Evolutionary conservation across 805 yeast genomes (phyloP), one percentile per base, ranked within the genome.

Genomic region (Candida pseudofarinosa): DNA sequence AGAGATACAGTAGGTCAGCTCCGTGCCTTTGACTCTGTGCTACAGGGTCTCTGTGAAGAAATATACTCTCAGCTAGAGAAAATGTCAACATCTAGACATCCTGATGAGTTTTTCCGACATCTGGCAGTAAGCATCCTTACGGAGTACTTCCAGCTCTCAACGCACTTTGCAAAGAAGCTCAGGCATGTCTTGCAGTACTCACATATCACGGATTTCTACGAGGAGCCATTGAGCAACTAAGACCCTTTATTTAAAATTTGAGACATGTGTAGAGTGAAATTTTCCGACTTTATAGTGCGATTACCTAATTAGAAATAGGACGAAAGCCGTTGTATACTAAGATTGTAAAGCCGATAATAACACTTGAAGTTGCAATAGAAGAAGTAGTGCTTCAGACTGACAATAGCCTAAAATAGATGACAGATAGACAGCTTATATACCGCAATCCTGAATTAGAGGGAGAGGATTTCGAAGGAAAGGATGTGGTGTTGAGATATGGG

Each of bases 401-500:
- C n/a, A n/a, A n/a, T n/a, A n/a, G n/a, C n/a, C n/a, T n/a, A n/a
- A n/a, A n/a, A n/a, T n/a, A n/a, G n/a, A n/a, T n/a, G n/a, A n/a
- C n/a, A n/a, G n/a, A n/a, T n/a, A n/a, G n/a, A n/a, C n/a, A n/a
- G n/a, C n/a, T n/a, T n/a, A 44, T 40, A 3, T 62, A 59, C 39
- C 45, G 31, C 12, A 62, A 62, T 41, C 67, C 65, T 8, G 65
- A 62, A 42, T 41, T 61, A 36, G 31, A 37, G 7, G 28, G 8
- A n/a, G 45, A 41, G 12, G 40, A 46, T 7, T 44, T 35, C 17
- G 53, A 52, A 3, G 63, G 63, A 12, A 36, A 39, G 28, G 32
- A 32, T 10, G 71, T 64, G 3, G 42, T 43, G 7, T 52, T 66
- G 23, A 59, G 59, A 7, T 59, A 40, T 41, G 71, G 71, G 4